Percentiles rank a stretch among this genome's conserved stretches.
phyloP scores from a whole-genome alignment of 352 stramenopile species.

The Phytophthora sp. region DNA sequence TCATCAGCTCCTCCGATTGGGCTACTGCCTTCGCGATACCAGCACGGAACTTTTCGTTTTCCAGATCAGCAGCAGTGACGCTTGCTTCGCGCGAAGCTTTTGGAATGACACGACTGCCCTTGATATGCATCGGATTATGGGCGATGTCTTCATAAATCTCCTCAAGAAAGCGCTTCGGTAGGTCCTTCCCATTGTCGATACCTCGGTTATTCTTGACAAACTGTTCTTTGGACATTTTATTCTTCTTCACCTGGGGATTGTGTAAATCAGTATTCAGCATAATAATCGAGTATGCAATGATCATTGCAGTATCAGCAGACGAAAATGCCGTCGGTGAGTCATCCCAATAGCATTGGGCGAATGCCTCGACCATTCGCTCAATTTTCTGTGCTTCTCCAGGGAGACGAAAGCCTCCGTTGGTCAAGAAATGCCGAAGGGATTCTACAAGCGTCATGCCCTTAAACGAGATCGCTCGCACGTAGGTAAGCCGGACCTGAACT shows the following conservation, averaged over 20 bases:
- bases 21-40: conserved; percentile 73
- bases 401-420: conserved; percentile 96
- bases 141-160: conserved; percentile 97
- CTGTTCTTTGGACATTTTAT: conserved; percentile 97
- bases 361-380: conserved; percentile 97
- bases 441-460: conserved; percentile 97
- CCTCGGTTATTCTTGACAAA: conserved; percentile 98
- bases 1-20: conserved; percentile 88
- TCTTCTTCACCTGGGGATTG: conserved; percentile 92
- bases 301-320: conserved; percentile 87
- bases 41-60: conserved; percentile 83
- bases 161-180: conserved; percentile 92
- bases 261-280: conserved; percentile 93
- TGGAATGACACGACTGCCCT: conserved; percentile 63
- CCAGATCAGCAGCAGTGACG: conserved; percentile 51
- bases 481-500: conserved; percentile 94
- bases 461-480: conserved; percentile 96
- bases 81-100: conserved; percentile 51
- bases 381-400: conserved; percentile 99
- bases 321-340: conserved; percentile 88
- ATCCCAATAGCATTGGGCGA: conserved; percentile 98
- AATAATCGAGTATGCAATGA: conserved; percentile 92
- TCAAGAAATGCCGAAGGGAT: conserved; percentile 97
- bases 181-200: conserved; percentile 91
- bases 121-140: conserved; percentile 92